phyloP scores from a whole-genome alignment of 2,329 filamentous ascomycete species.

The Fusarium chaquense region DNA sequence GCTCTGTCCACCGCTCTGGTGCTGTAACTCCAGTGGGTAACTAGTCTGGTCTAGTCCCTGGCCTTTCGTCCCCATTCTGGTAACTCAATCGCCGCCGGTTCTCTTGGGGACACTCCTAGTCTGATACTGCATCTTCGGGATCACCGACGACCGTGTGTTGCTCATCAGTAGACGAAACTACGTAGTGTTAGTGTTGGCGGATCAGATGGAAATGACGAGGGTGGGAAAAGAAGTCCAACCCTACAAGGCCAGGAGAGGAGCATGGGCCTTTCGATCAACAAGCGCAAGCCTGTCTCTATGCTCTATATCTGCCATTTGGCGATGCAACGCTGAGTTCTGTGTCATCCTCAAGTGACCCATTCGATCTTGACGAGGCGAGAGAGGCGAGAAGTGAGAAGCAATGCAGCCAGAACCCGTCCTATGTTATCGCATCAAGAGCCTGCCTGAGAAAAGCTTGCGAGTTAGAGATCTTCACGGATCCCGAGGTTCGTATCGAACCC shows the following conservation, averaged over 20 bases:
- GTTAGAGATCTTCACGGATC: background rate
- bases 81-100: background rate
- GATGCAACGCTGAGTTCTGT: background rate
- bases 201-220: background rate
- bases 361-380: background rate
- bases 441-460: slow-evolving; percentile 2
- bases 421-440: background rate
- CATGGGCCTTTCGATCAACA: background rate
- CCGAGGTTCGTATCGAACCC: background rate
- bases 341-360: background rate
- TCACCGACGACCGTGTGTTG: background rate
- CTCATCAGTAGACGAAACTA: background rate
- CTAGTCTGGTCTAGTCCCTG: background rate
- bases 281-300: background rate
- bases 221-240: background rate
- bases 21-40: background rate
- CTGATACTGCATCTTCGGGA: background rate
- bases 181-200: background rate
- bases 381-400: background rate
- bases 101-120: background rate
- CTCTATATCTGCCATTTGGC: background rate
- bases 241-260: background rate
- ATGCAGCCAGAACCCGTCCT: background rate
- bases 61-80: background rate
- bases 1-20: background rate